Evolutionary conservation across 495 filamentous ascomycete species (phyloP), one percentile per base, ranked within the genome.

Genomic region (Xylaria longipes): DNA sequence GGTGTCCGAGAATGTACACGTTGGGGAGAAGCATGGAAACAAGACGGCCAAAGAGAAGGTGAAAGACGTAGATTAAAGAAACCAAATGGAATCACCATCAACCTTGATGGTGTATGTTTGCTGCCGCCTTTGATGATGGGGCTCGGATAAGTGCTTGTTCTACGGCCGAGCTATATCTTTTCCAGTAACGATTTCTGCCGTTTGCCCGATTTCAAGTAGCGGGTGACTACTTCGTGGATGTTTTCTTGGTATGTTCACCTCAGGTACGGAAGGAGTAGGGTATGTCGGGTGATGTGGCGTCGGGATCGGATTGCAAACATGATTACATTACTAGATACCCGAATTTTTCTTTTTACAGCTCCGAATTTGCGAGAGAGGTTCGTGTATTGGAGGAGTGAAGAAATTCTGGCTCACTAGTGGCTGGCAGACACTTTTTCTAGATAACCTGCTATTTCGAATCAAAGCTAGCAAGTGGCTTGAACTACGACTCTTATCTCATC

Each of bases 1-100:
- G 52, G 75, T 75, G 29, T 77, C 82, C 33, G 74, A 76, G 60
- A 79, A 75, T 39, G 70, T 73, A 31, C 75, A 79, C 14, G 39
- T 77, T n/a, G 76, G 75, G 41, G 75, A 79, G 72, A 77, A 73
- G 65, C 77, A 78, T 33, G 77, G 75, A 52, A 67, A 69, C 37
- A 41, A 68, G 31, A 50, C n/a, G 41, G 2, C 17, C 25, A 75
- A 65, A 45, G 73, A 74, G 8, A 70, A 73, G 46, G 71, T 71
- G 41, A 75, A 64, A 37, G 52, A 68, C 58, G 31, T 22, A 48
- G 61, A 65, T 17, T 65, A 50, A 63, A 39, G 25, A n/a, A 25
- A 6, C n/a, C 45, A 37, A 69, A 5, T 41, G 22, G 9, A n/a
- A 45, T 33, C 14, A 22, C 52, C 35, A 12, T 35, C 27, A 56